These are phyloP conservation scores for Fragaria nilgerrensis DNA, from an alignment of 306 rosid species.

Conservation along the genomic window DNA sequence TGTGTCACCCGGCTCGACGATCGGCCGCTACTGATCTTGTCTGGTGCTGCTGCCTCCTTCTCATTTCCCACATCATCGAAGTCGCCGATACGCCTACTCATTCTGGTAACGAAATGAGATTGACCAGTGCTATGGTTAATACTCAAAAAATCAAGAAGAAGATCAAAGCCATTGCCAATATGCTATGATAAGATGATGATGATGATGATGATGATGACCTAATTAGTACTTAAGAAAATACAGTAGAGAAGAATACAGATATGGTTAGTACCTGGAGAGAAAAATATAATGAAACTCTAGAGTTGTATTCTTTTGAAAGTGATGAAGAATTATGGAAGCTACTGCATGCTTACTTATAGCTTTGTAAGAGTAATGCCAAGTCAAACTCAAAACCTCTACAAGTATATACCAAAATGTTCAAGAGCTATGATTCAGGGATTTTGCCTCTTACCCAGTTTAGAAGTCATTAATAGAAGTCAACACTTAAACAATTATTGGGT, in stretches of 20 bases:
- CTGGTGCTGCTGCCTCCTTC: background rate
- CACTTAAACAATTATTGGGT: background rate
- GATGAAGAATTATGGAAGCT: background rate
- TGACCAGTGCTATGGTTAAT: background rate
- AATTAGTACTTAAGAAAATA: background rate
- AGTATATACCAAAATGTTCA: background rate
- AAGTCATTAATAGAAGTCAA: background rate
- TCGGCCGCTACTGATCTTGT: background rate
- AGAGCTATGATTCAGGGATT: background rate
- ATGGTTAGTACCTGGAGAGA: slow-evolving; percentile 1
- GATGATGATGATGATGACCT: background rate
- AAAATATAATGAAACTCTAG: background rate
- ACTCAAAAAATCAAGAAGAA: too few species aligned
- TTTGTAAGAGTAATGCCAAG: background rate
- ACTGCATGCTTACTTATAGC: background rate
- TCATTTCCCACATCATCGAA: background rate
- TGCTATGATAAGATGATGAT: background rate
- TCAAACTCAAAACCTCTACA: background rate
- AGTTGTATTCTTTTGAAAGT: background rate
- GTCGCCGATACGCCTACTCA: background rate
- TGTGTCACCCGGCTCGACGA: background rate
- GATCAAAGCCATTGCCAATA: background rate
- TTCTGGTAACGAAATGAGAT: background rate
- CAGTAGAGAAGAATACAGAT: background rate
- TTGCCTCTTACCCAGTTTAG: background rate